These are phyloP conservation scores for Alternaria consortialis DNA, from an alignment of 2,329 filamentous ascomycete genomes.

Conservation along the genomic window DNA sequence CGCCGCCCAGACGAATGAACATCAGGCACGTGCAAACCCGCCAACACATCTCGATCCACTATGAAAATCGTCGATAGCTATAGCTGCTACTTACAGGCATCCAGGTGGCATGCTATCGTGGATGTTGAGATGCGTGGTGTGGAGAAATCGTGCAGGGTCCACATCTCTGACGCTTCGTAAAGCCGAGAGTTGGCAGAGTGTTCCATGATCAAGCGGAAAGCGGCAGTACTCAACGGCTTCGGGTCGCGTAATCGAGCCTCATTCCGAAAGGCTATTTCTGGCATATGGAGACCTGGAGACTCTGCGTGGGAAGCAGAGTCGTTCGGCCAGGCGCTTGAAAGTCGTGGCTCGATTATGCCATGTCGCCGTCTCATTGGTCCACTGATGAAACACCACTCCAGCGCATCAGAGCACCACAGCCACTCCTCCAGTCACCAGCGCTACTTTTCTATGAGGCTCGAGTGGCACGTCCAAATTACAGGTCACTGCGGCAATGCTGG, in stretches of 20 bases:
- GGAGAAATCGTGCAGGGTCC: neutral
- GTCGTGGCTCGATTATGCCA: conserved; percentile 17
- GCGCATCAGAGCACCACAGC: conserved; percentile 32
- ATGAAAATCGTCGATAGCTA: conserved; percentile 1
- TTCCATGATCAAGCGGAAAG: conserved; percentile 2
- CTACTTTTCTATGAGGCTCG: conserved; percentile 24
- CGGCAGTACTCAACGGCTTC: conserved; percentile 4
- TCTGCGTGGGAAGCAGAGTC: conserved; percentile 14
- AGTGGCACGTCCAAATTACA: conserved; percentile 37
- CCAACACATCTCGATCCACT: conserved; percentile 10
- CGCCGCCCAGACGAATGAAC: conserved; percentile 21
- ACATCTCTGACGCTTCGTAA: neutral
- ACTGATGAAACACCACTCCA: conserved; percentile 36
- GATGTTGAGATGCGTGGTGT: neutral
- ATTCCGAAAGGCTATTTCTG: conserved; percentile 10
- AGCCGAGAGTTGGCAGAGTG: neutral
- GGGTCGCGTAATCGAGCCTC: conserved; percentile 7
- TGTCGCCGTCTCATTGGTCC: conserved; percentile 34
- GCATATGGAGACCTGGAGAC: conserved; percentile 16
- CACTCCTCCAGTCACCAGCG: conserved; percentile 39
- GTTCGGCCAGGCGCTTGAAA: conserved; percentile 34
- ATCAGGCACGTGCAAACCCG: conserved; percentile 26
- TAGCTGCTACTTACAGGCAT: neutral
- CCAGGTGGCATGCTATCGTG: neutral
- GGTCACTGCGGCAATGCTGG: conserved; percentile 34